Base-by-base conservation (phyloP, 176 grass and related monocot species). In the Saccharum spontaneum region DNA sequence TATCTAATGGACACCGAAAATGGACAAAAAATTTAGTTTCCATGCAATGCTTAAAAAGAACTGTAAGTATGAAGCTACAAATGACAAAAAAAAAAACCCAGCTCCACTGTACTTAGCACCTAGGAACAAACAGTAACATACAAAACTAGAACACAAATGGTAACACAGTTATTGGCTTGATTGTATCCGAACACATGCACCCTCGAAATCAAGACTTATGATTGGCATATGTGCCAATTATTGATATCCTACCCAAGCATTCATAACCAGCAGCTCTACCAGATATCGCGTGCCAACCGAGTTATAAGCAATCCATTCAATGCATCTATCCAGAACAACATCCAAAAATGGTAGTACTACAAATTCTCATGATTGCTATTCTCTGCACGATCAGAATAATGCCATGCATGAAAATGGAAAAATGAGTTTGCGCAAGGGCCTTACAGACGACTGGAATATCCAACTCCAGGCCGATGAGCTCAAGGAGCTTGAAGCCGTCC, bases 401-500 rank as follows among this genome's bases (percentile, higher is more conserved):
- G 12, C 0, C 34, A 75, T 24, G 26, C 15, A 66, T 7, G 31
- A 15, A 80, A 77, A 60, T 20, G 46, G 0, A 17, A 60, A 79
- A 30, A 14, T 4, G 20, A 18, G 38, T 20, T 52, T 60, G 8
- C 55, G 30, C 14, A 81, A 60, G 34, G 43, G 44, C 28, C 76
- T 87, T 85, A 94, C 94, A 94, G 16, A 92, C 88, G 73, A 97
- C 90, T 5, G 94, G 92, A 46, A 97, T 75, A 52, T 94, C 92
- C 85, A 94, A 86, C 86, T 97, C 90, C 23, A 89, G 86, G 34
- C 92, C 81, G 15, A 90, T 83, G 45, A 84, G 44, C 68, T 97
- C 81, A 3, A 97, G 83, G 45, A 97, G 88, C 76, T 80, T 52
- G 83, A 97, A 92, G n/a, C 92, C 92, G 7, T 94, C 92, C 49